These are phyloP conservation scores for Panaeolus cyanescens DNA, from an alignment of 768 basidiomycete species.

Conservation along the genomic window DNA sequence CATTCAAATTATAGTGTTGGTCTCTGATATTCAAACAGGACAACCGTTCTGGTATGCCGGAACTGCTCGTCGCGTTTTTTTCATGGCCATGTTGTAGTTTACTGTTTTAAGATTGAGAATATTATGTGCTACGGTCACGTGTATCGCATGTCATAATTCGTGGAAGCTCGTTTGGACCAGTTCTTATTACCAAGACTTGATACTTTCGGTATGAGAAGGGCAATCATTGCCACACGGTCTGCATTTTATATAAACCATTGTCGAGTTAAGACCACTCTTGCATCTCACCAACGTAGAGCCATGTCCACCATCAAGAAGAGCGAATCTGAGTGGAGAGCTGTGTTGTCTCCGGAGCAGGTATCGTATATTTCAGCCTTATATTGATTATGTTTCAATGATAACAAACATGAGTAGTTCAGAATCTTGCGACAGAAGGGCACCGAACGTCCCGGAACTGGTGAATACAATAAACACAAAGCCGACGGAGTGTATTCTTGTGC, in stretches of 20 bases:
- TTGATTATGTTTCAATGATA: not conserved
- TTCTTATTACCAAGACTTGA: not conserved
- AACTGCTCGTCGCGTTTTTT: not conserved
- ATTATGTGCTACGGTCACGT: not conserved
- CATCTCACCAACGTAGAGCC: conserved; percentile 16
- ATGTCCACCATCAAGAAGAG: conserved; percentile 51
- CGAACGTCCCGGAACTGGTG: conserved; percentile 74
- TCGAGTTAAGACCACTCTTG: conserved; percentile 1
- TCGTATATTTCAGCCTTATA: conserved; percentile 13
- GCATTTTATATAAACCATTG: not conserved
- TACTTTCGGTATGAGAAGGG: conserved; percentile 10
- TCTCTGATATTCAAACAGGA: not conserved
- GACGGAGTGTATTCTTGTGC: conserved; percentile 78
- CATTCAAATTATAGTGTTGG: not conserved
- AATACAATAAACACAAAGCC: conserved; percentile 70
- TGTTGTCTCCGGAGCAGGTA: conserved; percentile 83
- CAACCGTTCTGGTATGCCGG: not conserved
- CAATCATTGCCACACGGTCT: not conserved
- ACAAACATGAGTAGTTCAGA: conserved; percentile 63
- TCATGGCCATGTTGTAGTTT: not conserved
- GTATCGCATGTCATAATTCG: conserved; percentile 1
- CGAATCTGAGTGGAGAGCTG: conserved; percentile 83
- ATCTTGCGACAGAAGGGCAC: conserved; percentile 88
- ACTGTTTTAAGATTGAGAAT: not conserved
- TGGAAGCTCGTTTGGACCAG: not conserved